Percentiles rank a stretch among this genome's conserved stretches.
Evolutionary conservation across 441 rosid species (phyloP).

Genomic region (Jatropha podagrica): DNA sequence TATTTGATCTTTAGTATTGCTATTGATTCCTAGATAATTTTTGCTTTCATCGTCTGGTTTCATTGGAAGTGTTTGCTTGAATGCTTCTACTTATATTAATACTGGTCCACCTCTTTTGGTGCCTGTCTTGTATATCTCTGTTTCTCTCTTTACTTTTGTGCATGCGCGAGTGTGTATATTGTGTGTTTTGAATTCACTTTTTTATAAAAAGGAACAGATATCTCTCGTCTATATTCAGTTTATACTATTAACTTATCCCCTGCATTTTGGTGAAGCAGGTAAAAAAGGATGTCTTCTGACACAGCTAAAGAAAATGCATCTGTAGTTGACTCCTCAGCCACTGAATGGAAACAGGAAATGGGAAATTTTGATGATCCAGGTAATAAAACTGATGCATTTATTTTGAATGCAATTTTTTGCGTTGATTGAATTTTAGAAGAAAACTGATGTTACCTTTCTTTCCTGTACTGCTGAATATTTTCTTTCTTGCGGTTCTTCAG

Average conservation of each 20-base stretch:
- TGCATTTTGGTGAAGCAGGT: constrained; percentile 25
- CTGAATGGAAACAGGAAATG: constrained; percentile 76
- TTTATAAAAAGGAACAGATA: not conserved
- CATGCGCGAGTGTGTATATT: too few species aligned
- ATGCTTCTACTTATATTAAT: not conserved
- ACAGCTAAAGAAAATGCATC: constrained; percentile 81
- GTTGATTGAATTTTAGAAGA: not conserved
- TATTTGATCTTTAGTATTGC: not conserved
- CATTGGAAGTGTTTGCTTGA: not conserved
- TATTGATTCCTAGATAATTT: not conserved
- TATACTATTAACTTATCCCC: not conserved
- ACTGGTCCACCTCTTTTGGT: not conserved
- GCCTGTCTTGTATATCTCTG: not conserved
- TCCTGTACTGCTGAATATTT: not conserved
- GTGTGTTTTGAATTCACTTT: too few species aligned
- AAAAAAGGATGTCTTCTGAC: constrained; percentile 74
- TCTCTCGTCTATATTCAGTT: not conserved
- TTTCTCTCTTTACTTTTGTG: not conserved
- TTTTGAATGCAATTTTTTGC: not conserved
- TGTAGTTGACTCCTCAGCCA: constrained; percentile 82
- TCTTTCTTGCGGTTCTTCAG: not conserved
- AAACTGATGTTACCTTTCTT: not conserved
- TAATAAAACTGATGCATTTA: constrained; percentile 28
- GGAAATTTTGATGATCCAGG: constrained; percentile 75
- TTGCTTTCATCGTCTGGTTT: not conserved